Percentiles rank a stretch among this genome's conserved stretches.
Conservation (phyloP, 345 rosid genomes). For the Streptanthus diversifolius region DNA sequence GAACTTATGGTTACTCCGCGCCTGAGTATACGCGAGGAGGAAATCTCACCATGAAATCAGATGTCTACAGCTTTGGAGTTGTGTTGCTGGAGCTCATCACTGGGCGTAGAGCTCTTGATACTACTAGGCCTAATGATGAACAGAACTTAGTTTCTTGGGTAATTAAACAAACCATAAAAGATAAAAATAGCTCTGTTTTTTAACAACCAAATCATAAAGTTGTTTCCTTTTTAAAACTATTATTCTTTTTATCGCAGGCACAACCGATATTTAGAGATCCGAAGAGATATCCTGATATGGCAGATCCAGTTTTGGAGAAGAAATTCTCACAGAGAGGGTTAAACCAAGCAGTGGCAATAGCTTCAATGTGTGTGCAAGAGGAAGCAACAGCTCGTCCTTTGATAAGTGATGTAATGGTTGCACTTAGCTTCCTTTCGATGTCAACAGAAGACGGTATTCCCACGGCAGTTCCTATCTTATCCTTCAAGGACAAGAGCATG, state of each 20-base stretch:
- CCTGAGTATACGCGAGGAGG: slow-evolving; percentile 70
- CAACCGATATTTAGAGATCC: slow-evolving; percentile 69
- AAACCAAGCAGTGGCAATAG: slow-evolving; percentile 81
- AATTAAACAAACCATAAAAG: neutral
- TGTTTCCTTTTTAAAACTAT: neutral
- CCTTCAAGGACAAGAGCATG: slow-evolving; percentile 34
- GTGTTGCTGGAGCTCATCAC: slow-evolving; percentile 70
- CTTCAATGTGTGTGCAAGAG: slow-evolving; percentile 88
- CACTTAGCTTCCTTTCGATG: slow-evolving; percentile 60
- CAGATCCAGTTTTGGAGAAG: slow-evolving; percentile 56
- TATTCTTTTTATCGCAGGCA: slow-evolving; percentile 40
- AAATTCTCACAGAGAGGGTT: slow-evolving; percentile 58
- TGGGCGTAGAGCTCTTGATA: slow-evolving; percentile 66
- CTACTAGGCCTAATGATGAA: slow-evolving; percentile 55
- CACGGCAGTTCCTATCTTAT: slow-evolving; percentile 24
- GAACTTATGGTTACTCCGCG: slow-evolving; percentile 73
- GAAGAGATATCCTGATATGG: slow-evolving; percentile 60
- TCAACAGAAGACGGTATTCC: slow-evolving; percentile 30
- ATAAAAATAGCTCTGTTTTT: neutral
- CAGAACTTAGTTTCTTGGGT: slow-evolving; percentile 55
- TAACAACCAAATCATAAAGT: neutral
- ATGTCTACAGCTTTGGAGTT: slow-evolving; percentile 81
- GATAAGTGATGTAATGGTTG: slow-evolving; percentile 69
- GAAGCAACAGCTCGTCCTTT: slow-evolving; percentile 69
- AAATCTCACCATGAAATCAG: slow-evolving; percentile 52